Percentiles rank a stretch among this genome's conserved stretches.
Conservation (phyloP, 2,329 filamentous ascomycete genomes). For the Phaeoacremonium minimum region DNA sequence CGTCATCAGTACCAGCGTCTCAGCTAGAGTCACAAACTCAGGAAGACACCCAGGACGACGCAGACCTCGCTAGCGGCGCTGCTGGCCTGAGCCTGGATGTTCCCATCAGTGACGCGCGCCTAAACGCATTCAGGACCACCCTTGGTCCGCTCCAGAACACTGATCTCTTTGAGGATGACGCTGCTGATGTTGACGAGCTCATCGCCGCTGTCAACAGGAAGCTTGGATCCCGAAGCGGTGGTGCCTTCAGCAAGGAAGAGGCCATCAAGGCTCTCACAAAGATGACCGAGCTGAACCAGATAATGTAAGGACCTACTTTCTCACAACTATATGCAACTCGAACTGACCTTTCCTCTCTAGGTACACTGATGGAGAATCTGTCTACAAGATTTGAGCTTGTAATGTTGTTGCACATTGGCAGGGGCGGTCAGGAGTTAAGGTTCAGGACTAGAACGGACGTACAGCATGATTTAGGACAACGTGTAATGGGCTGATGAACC, state of each 20-base stretch:
- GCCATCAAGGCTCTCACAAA: slow-evolving; percentile 71
- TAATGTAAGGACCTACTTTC: slow-evolving; percentile 70
- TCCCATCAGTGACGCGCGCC: slow-evolving; percentile 56
- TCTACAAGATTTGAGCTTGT: slow-evolving; percentile 59
- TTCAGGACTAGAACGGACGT: too few species aligned
- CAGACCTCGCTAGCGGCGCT: slow-evolving; percentile 36
- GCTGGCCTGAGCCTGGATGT: slow-evolving; percentile 35
- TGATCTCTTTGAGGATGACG: slow-evolving; percentile 81
- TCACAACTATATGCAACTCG: background rate
- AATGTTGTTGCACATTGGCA: slow-evolving; percentile 4
- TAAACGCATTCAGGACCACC: slow-evolving; percentile 72
- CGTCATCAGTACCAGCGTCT: slow-evolving; percentile 75
- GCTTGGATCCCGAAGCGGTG: slow-evolving; percentile 47
- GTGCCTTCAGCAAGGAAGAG: slow-evolving; percentile 66
- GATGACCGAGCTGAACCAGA: slow-evolving; percentile 80
- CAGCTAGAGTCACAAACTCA: slow-evolving; percentile 51
- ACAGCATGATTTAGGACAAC: too few species aligned
- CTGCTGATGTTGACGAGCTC: slow-evolving; percentile 69
- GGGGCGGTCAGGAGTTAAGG: too few species aligned
- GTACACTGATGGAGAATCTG: slow-evolving; percentile 58
- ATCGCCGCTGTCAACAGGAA: slow-evolving; percentile 75
- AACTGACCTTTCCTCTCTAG: slow-evolving; percentile 25
- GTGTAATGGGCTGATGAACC: too few species aligned
- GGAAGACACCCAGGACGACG: slow-evolving; percentile 36
- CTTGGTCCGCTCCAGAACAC: slow-evolving; percentile 81